Conservation (phyloP, 805 yeast species). For the Metschnikowia sp. region DNA sequence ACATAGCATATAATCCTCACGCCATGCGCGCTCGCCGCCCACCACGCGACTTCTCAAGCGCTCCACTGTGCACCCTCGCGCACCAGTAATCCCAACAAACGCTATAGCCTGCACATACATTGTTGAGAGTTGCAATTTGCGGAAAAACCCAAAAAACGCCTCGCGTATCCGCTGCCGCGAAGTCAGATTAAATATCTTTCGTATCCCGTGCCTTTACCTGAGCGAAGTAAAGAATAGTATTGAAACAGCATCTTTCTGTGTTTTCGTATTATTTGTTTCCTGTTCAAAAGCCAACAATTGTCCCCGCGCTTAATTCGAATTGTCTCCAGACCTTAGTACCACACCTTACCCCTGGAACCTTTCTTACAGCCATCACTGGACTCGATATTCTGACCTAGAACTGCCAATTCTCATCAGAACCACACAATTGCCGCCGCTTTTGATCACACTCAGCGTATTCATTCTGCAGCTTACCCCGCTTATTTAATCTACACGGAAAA, state of each 20-base stretch:
- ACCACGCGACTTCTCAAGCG: not conserved
- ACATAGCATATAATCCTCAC: no score
- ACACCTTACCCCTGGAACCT: not conserved
- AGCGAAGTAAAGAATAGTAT: no score
- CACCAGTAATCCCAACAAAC: slow-evolving; percentile 18
- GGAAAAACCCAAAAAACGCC: slow-evolving; percentile 17
- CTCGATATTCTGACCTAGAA: not conserved
- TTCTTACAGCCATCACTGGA: not conserved
- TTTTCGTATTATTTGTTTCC: no score
- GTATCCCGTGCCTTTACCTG: not conserved
- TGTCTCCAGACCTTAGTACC: not conserved
- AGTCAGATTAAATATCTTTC: slow-evolving; percentile 8
- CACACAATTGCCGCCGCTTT: not conserved
- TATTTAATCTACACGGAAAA: not conserved
- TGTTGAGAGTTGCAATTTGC: slow-evolving; percentile 21
- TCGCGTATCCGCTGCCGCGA: slow-evolving; percentile 1
- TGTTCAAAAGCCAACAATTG: no score
- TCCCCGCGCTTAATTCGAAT: no score
- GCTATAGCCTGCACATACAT: slow-evolving; percentile 16
- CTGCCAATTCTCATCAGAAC: not conserved
- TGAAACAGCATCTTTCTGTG: no score
- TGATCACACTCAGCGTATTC: not conserved
- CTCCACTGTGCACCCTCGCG: no score
- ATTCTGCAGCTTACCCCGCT: not conserved
- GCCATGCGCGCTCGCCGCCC: not conserved